These are phyloP conservation scores for Sclerotinia borealis DNA, from an alignment of 2,329 filamentous ascomycete species.

Conservation along the genomic window DNA sequence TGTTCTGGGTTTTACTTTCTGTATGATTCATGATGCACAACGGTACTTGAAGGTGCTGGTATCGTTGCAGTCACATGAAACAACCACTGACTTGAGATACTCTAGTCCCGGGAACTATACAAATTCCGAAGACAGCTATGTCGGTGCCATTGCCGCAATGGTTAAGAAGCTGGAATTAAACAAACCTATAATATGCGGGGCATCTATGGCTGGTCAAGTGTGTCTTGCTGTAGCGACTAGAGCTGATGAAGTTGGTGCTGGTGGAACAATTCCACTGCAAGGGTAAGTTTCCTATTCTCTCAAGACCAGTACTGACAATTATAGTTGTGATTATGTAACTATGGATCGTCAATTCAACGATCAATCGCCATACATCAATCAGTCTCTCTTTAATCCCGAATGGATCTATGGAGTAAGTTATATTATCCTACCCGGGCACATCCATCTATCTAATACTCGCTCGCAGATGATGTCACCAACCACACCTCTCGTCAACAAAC, in stretches of 20 bases:
- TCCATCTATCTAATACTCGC: neutral
- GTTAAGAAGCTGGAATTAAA: conserved; percentile 39
- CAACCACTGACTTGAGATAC: neutral
- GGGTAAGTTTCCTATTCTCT: conserved; percentile 28
- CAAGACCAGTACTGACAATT: neutral
- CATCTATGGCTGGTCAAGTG: conserved; percentile 45
- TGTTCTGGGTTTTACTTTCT: neutral
- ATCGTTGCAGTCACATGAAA: neutral
- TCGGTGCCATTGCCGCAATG: conserved; percentile 23
- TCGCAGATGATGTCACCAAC: neutral
- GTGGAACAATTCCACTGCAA: conserved; percentile 42
- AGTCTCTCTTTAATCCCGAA: neutral
- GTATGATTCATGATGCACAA: neutral
- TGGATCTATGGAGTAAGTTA: neutral
- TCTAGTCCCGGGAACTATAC: neutral
- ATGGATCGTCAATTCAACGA: conserved; percentile 1
- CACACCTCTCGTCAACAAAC: conserved; percentile 29
- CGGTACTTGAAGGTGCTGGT: neutral
- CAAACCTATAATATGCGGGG: conserved; percentile 43
- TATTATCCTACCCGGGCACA: neutral
- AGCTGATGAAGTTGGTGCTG: conserved; percentile 41
- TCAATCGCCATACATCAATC: neutral
- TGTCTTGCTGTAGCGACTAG: conserved; percentile 42
- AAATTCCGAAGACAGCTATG: neutral
- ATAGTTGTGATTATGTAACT: neutral